Percentiles rank a stretch among this genome's conserved stretches.
These are phyloP conservation scores for Flaveria linearis DNA, from an alignment of 129 eudicot genomes.

Conservation along the genomic window DNA sequence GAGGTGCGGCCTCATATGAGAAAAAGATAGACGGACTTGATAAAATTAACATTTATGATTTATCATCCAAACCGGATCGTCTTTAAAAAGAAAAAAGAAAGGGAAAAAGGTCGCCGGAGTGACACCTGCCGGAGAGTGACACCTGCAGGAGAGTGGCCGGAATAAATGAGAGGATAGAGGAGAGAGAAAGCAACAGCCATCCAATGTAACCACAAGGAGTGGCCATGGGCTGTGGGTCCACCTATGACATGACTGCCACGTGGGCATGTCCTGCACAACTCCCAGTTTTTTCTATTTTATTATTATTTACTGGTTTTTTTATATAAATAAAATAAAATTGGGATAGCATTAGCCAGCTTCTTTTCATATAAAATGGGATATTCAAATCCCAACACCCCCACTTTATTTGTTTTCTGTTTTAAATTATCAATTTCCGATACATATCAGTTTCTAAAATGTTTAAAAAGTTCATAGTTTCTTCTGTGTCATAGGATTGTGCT, in stretches of 20 bases:
- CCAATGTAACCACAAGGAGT: conserved; percentile 57
- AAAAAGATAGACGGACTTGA: no score
- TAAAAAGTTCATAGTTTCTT: not conserved
- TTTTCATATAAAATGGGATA: conserved; percentile 11
- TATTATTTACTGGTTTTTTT: not conserved
- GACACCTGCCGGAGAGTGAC: conserved; percentile 46
- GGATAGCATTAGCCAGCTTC: conserved; percentile 10
- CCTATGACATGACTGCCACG: conserved; percentile 78
- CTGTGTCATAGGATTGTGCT: not conserved
- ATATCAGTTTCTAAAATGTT: not conserved
- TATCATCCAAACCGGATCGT: no score
- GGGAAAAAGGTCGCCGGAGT: conserved; percentile 32
- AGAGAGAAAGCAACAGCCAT: conserved; percentile 45
- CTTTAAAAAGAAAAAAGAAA: no score
- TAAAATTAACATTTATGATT: no score
- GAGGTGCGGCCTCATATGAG: no score
- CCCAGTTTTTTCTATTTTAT: not conserved
- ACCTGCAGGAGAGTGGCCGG: conserved; percentile 58
- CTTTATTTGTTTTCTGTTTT: conserved; percentile 12
- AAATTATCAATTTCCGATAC: conserved; percentile 10
- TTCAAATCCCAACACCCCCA: conserved; percentile 26
- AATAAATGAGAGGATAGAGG: conserved; percentile 45
- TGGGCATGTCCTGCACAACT: conserved; percentile 61
- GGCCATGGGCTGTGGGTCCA: conserved; percentile 72
- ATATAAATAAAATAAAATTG: conserved; percentile 24